Evolutionary conservation across 2,329 filamentous ascomycete genomes (phyloP).

Genomic region (Huntiella decipiens): DNA sequence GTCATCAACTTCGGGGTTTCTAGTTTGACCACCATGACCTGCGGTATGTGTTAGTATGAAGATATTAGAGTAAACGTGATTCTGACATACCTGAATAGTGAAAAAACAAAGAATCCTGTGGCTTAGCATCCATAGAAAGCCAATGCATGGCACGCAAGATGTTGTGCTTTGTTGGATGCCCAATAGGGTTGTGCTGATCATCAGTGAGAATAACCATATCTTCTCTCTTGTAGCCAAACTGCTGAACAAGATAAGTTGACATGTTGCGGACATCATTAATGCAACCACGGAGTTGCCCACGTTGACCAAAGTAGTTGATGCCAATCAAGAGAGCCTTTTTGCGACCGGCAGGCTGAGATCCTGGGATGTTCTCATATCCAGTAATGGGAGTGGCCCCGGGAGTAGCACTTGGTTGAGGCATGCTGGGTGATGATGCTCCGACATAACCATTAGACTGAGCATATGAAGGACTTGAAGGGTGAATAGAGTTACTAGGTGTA

Average conservation of each 20-base stretch:
- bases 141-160: conserved; percentile 94
- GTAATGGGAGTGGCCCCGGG: neutral
- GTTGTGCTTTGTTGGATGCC: conserved; percentile 88
- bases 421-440: too few species aligned
- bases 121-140: conserved; percentile 80
- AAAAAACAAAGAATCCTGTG: conserved; percentile 92
- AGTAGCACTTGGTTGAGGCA: neutral
- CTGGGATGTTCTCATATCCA: neutral
- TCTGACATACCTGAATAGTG: conserved; percentile 65
- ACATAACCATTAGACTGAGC: neutral
- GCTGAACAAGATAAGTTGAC: conserved; percentile 72
- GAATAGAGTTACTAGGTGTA: neutral
- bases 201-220: conserved; percentile 96
- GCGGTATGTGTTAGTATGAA: neutral
- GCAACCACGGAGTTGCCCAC: conserved; percentile 75
- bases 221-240: conserved; percentile 82
- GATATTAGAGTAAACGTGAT: neutral
- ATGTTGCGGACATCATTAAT: conserved; percentile 98
- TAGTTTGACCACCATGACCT: conserved; percentile 67
- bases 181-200: conserved; percentile 94
- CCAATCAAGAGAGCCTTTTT: conserved; percentile 82
- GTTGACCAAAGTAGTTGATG: conserved; percentile 91
- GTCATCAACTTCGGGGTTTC: conserved; percentile 62
- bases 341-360: conserved; percentile 32
- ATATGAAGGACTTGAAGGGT: neutral